Evolutionary conservation across 305 asterid species (phyloP).

Genomic region (Fraxinus baroniana): DNA sequence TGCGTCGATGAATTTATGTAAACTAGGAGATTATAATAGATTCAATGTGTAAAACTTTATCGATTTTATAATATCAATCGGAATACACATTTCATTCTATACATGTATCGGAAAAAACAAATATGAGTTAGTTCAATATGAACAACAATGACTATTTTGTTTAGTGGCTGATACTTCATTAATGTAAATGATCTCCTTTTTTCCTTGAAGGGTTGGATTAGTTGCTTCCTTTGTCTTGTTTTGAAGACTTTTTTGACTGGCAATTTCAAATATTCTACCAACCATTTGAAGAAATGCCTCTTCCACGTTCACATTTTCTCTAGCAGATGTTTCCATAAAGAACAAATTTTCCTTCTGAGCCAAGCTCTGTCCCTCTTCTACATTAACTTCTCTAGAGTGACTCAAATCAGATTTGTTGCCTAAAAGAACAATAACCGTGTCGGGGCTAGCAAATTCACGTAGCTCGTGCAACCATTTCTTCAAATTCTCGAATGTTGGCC

Average conservation of each 20-base stretch:
- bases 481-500: slow-evolving; percentile 57
- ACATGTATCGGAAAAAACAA: not conserved
- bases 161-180: slow-evolving; percentile 74
- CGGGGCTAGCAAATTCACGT: slow-evolving; percentile 56
- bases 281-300: slow-evolving; percentile 78
- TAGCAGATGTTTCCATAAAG: slow-evolving; percentile 83
- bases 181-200: slow-evolving; percentile 53
- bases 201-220: slow-evolving; percentile 33
- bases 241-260: slow-evolving; percentile 53
- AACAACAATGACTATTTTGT: slow-evolving; percentile 59
- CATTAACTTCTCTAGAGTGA: slow-evolving; percentile 34
- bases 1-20: not conserved
- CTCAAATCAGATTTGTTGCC: slow-evolving; percentile 71
- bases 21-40: not conserved
- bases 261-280: slow-evolving; percentile 51
- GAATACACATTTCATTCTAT: not conserved
- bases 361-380: slow-evolving; percentile 43
- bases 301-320: slow-evolving; percentile 75
- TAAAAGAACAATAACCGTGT: slow-evolving; percentile 73
- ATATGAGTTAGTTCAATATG: slow-evolving; percentile 22
- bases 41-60: not conserved
- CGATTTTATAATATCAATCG: not conserved
- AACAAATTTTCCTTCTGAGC: slow-evolving; percentile 60
- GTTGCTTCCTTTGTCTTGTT: slow-evolving; percentile 35
- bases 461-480: slow-evolving; percentile 69